Conservation (phyloP, 768 basidiomycete genomes). For the Mycena chlorophos region DNA sequence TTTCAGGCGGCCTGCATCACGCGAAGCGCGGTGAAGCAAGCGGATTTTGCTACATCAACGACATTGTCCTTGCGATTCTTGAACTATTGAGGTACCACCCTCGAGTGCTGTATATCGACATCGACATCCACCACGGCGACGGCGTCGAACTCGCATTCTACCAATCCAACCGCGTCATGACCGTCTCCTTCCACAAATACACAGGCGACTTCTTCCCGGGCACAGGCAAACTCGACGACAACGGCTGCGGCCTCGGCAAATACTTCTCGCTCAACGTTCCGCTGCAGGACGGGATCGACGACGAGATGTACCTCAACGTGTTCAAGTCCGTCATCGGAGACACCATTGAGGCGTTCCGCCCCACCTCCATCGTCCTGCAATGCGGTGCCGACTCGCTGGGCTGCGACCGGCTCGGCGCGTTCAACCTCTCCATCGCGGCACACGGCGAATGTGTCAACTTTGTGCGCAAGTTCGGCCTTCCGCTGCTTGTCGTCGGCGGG, state of each 20-base stretch:
- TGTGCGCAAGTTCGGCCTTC: conserved; percentile 89
- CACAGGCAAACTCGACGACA: conserved; percentile 94
- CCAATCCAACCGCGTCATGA: conserved; percentile 97
- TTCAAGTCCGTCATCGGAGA: conserved; percentile 98
- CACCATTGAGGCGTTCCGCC: conserved; percentile 84
- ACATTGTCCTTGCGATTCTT: conserved; percentile 91
- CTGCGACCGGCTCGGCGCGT: conserved; percentile 91
- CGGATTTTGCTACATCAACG: conserved; percentile 98
- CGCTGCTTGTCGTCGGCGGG: conserved; percentile 88
- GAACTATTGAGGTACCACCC: conserved; percentile 90
- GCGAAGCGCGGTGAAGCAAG: conserved; percentile 98
- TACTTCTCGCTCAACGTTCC: conserved; percentile 96
- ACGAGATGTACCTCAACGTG: conserved; percentile 92
- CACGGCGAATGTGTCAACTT: conserved; percentile 99
- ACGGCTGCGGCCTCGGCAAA: conserved; percentile 83
- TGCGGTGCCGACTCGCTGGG: conserved; percentile 97
- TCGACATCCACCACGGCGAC: conserved; percentile 98
- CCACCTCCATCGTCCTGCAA: conserved; percentile 89
- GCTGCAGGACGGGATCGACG: conserved; percentile 93
- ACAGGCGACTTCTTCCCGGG: conserved; percentile 98
- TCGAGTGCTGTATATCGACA: conserved; percentile 96
- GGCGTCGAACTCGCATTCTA: conserved; percentile 99
- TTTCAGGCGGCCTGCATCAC: conserved; percentile 97
- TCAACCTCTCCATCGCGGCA: conserved; percentile 95
- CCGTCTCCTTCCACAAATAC: conserved; percentile 99